Percentiles rank a stretch among this genome's conserved stretches.
Evolutionary conservation across 1,284 basidiomycete species (phyloP).

Genomic region (Peniophora sp.): DNA sequence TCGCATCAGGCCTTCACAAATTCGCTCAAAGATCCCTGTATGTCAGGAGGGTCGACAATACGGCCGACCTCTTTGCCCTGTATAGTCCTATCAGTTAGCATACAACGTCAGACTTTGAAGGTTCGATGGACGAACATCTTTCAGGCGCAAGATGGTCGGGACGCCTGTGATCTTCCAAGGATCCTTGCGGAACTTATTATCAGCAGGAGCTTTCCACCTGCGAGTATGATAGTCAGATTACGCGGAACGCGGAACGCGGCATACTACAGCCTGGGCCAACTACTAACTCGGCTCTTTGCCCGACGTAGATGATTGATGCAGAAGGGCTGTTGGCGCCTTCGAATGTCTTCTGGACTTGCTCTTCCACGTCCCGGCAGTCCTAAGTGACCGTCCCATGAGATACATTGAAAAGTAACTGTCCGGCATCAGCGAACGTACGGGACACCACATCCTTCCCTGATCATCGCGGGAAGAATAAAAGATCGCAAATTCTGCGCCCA

Average conservation of each 20-base stretch:
- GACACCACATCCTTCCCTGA: constrained; percentile 52
- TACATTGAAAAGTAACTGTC: neutral
- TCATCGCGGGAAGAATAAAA: constrained; percentile 59
- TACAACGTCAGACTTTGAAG: no score
- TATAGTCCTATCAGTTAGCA: no score
- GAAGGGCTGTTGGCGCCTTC: constrained; percentile 42
- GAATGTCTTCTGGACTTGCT: constrained; percentile 51
- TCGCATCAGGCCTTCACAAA: no score
- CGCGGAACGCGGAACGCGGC: neutral
- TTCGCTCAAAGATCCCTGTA: no score
- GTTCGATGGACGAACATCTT: constrained; percentile 43
- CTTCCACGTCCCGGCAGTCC: constrained; percentile 71
- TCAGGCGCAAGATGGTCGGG: constrained; percentile 69
- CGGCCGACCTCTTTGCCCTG: no score
- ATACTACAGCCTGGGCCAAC: neutral
- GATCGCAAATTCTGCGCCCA: constrained; percentile 46
- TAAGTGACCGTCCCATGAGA: constrained; percentile 19
- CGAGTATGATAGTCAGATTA: no score
- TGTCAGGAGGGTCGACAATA: no score
- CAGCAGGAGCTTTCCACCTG: constrained; percentile 59
- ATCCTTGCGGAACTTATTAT: constrained; percentile 53
- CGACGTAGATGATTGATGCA: constrained; percentile 69
- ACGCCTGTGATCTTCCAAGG: constrained; percentile 61
- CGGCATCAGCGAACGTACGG: constrained; percentile 31
- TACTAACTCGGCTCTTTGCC: constrained; percentile 58